Conservation (phyloP, 768 basidiomycete genomes). For the Dentipellis sp. region DNA sequence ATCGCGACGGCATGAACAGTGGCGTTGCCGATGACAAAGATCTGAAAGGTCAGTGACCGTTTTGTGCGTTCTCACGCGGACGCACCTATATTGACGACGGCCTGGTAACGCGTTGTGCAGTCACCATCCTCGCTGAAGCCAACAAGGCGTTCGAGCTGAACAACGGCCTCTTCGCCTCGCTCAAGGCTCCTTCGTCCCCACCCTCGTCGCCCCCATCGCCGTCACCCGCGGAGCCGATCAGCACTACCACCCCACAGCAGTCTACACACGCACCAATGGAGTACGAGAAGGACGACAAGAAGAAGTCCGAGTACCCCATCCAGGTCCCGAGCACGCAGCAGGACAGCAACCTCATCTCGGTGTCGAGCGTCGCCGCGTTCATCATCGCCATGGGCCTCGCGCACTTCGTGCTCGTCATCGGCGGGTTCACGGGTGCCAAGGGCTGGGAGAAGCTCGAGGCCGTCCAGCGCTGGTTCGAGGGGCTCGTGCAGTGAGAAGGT, state of each 20-base stretch:
- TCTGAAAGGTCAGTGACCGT: slow-evolving; percentile 21
- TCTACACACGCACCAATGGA: background rate
- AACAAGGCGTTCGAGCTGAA: slow-evolving; percentile 25
- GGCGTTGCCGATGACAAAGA: slow-evolving; percentile 24
- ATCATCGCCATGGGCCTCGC: slow-evolving; percentile 22
- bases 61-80: too few relatives aligned
- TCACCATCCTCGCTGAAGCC: slow-evolving; percentile 22
- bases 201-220: slow-evolving; percentile 5
- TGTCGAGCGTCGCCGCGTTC: slow-evolving; percentile 19
- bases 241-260: slow-evolving; percentile 10
- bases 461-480: background rate
- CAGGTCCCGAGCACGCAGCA: slow-evolving; percentile 7
- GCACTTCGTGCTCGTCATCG: slow-evolving; percentile 20
- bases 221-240: background rate
- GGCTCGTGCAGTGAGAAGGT: background rate
- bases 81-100: too few relatives aligned
- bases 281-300: background rate
- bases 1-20: slow-evolving; percentile 34
- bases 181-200: slow-evolving; percentile 12
- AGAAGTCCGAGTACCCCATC: background rate
- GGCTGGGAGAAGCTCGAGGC: slow-evolving; percentile 17
- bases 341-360: slow-evolving; percentile 1
- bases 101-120: slow-evolving; percentile 4
- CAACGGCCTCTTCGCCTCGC: slow-evolving; percentile 20
- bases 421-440: slow-evolving; percentile 20